These are phyloP conservation scores for Mollisiaceae sp. DNA, from an alignment of 2,329 filamentous ascomycete genomes.

Conservation along the genomic window DNA sequence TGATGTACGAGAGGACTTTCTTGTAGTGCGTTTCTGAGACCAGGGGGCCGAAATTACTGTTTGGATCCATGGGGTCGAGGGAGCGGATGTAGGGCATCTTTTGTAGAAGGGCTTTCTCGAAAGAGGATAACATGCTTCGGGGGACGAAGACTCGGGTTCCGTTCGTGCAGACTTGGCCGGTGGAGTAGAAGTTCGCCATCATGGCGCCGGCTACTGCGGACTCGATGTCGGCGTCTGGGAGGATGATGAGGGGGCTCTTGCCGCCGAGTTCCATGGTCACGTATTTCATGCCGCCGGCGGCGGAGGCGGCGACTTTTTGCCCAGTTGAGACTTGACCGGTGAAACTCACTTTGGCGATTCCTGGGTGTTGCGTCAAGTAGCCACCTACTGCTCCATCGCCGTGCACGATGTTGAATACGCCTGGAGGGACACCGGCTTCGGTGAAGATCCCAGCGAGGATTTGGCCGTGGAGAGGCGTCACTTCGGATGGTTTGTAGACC, in stretches of 20 bases:
- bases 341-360: slow-evolving; percentile 85
- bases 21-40: slow-evolving; percentile 75
- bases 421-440: slow-evolving; percentile 78
- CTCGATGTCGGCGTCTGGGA: slow-evolving; percentile 79
- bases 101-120: slow-evolving; percentile 71
- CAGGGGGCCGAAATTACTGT: slow-evolving; percentile 84
- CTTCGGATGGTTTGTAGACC: slow-evolving; percentile 90
- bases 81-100: slow-evolving; percentile 74
- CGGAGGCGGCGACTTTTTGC: slow-evolving; percentile 77
- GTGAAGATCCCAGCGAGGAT: slow-evolving; percentile 76
- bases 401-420: slow-evolving; percentile 88
- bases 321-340: slow-evolving; percentile 87
- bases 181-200: slow-evolving; percentile 93
- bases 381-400: slow-evolving; percentile 79
- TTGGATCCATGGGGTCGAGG: slow-evolving; percentile 72
- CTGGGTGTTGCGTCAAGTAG: slow-evolving; percentile 72
- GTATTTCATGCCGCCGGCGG: slow-evolving; percentile 82
- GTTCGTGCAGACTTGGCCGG: slow-evolving; percentile 92
- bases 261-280: slow-evolving; percentile 92
- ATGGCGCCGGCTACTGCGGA: slow-evolving; percentile 87
- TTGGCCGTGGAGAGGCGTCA: slow-evolving; percentile 82
- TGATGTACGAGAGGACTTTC: slow-evolving; percentile 80
- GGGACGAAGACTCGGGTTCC: slow-evolving; percentile 88
- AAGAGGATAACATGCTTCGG: slow-evolving; percentile 63
- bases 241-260: slow-evolving; percentile 80